A percentile compares a stretch with the other conserved stretches of the same genome.
Evolutionary conservation across 208 protist genomes (phyloP).

Genomic region (Trichomonas vaginalis): DNA sequence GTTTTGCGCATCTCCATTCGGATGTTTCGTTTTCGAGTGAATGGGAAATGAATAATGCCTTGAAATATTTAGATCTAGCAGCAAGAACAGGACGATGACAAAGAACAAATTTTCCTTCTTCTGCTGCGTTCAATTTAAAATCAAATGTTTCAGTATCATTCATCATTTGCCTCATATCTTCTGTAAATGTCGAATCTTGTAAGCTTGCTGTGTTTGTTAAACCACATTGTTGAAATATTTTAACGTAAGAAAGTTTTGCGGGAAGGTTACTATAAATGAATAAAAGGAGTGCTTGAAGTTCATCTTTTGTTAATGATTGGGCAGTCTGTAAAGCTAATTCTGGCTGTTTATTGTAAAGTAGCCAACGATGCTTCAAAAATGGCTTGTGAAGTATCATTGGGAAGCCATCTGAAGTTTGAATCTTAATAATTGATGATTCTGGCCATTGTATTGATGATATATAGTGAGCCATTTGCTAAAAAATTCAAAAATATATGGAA

Average conservation of each 20-base stretch:
- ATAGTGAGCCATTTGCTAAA: background rate
- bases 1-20: background rate
- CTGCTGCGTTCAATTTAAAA: background rate
- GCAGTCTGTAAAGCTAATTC: background rate
- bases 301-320: background rate
- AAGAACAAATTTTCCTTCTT: background rate
- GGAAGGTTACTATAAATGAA: background rate
- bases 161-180: background rate
- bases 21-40: background rate
- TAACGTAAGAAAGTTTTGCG: background rate
- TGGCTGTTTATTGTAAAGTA: background rate
- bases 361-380: background rate
- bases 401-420: background rate
- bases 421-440: background rate
- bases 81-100: background rate
- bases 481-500: too few species aligned
- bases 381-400: background rate
- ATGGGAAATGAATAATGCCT: background rate
- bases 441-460: background rate
- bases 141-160: background rate
- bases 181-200: background rate
- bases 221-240: background rate
- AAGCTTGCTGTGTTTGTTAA: background rate
- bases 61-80: background rate
- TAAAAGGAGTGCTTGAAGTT: background rate